Evolutionary conservation across 148 eudicot species (phyloP).

Genomic region (Diospyros lotus): DNA sequence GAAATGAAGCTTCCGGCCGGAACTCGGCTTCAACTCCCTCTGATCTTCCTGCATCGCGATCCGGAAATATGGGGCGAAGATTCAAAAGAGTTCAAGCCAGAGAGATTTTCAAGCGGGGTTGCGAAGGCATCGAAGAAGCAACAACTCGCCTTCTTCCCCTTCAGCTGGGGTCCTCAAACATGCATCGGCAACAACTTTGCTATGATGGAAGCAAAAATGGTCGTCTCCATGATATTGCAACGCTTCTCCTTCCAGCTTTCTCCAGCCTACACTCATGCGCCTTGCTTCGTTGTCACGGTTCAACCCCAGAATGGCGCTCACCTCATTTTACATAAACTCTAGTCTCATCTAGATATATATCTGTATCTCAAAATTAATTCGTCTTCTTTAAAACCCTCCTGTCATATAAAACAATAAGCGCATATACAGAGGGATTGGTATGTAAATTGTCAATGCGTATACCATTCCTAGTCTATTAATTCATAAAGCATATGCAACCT

Average conservation of each 20-base stretch:
- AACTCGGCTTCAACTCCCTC: slow-evolving; percentile 32
- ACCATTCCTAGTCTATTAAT: no score
- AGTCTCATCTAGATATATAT: no score
- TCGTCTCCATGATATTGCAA: slow-evolving; percentile 35
- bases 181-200: slow-evolving; percentile 46
- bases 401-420: no score
- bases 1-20: slow-evolving; percentile 31
- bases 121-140: slow-evolving; percentile 38
- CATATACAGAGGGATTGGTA: no score
- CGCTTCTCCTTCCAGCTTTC: slow-evolving; percentile 38
- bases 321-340: no score
- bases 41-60: slow-evolving; percentile 38
- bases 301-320: slow-evolving; percentile 51
- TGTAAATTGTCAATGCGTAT: no score
- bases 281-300: slow-evolving; percentile 35
- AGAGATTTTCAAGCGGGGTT: slow-evolving; percentile 37
- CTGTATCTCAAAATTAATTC: no score
- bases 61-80: slow-evolving; percentile 44
- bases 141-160: slow-evolving; percentile 36
- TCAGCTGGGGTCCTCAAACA: slow-evolving; percentile 41
- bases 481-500: no score
- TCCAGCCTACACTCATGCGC: slow-evolving; percentile 46
- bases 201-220: slow-evolving; percentile 41
- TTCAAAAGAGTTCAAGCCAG: slow-evolving; percentile 41
- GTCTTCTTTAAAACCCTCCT: no score